Evolutionary conservation across 495 filamentous ascomycete species (phyloP).

Genomic region (Pyrenopolyporus hunteri): DNA sequence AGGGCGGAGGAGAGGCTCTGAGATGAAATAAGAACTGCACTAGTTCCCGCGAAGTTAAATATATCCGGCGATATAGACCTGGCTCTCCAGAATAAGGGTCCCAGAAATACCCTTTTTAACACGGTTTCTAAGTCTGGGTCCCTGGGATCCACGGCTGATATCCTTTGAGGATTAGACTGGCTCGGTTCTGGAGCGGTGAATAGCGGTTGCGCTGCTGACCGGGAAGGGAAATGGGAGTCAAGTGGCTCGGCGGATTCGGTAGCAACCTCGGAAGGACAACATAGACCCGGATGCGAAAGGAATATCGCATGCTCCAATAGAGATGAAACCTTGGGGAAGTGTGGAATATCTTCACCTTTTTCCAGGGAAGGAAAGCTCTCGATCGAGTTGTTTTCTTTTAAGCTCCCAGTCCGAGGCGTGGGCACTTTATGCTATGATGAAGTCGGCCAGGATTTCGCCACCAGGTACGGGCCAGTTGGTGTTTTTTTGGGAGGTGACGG

Average conservation of each 20-base stretch:
- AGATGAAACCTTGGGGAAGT: conserved; percentile 31
- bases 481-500: conserved; percentile 18
- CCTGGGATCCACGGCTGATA: conserved; percentile 31
- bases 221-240: conserved; percentile 34
- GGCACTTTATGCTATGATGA: conserved; percentile 30
- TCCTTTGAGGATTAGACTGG: conserved; percentile 30
- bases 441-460: conserved; percentile 26
- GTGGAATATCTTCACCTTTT: conserved; percentile 31
- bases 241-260: conserved; percentile 38
- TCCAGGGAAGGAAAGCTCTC: conserved; percentile 19
- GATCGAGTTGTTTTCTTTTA: conserved; percentile 10
- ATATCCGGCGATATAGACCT: conserved; percentile 25
- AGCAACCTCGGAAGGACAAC: conserved; percentile 33
- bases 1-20: conserved; percentile 25
- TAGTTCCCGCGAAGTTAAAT: conserved; percentile 28
- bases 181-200: conserved; percentile 36
- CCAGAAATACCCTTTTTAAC: conserved; percentile 30
- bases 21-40: conserved; percentile 34
- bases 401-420: conserved; percentile 19
- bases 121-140: conserved; percentile 35
- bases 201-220: conserved; percentile 33
- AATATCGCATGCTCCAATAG: conserved; percentile 36
- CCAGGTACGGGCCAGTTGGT: conserved; percentile 8
- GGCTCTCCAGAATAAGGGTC: conserved; percentile 19
- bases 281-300: conserved; percentile 32